These are phyloP conservation scores for Quercus tomentella DNA, from an alignment of 331 rosid species.

Conservation along the genomic window DNA sequence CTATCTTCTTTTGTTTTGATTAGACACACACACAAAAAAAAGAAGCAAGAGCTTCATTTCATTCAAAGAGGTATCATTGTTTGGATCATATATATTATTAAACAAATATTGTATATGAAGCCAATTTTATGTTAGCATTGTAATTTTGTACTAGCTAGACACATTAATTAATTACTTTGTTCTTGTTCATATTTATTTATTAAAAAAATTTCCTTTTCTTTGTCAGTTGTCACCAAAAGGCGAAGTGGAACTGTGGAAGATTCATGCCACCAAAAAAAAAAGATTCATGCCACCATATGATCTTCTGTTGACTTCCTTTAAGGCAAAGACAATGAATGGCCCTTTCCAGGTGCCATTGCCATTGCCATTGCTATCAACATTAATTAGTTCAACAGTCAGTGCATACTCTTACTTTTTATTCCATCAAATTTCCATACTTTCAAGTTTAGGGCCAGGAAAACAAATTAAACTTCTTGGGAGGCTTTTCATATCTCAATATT, in stretches of 20 bases:
- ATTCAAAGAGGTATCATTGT: background rate
- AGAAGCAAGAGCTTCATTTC: background rate
- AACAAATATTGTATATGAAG: background rate
- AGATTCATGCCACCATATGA: too few species aligned
- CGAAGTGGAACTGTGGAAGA: too few species aligned
- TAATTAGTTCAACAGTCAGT: too few species aligned
- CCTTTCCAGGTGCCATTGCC: background rate
- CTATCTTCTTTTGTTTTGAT: background rate
- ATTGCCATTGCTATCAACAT: background rate
- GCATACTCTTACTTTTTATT: too few species aligned
- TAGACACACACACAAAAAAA: background rate
- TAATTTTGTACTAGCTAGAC: background rate
- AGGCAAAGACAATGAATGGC: slow-evolving; percentile 3
- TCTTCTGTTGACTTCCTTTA: background rate
- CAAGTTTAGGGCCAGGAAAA: too few species aligned
- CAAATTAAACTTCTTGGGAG: too few species aligned
- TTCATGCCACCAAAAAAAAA: too few species aligned
- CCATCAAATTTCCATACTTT: too few species aligned
- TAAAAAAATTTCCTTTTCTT: too few species aligned
- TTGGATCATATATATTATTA: background rate
- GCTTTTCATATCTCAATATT: too few species aligned
- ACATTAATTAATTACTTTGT: background rate
- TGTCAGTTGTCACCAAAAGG: background rate
- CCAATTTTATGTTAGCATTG: background rate
- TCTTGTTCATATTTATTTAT: background rate